A percentile compares a stretch with the other conserved stretches of the same genome.
Conservation (phyloP, 1,139 yeast species). For the Wickerhamomyces sp. region DNA sequence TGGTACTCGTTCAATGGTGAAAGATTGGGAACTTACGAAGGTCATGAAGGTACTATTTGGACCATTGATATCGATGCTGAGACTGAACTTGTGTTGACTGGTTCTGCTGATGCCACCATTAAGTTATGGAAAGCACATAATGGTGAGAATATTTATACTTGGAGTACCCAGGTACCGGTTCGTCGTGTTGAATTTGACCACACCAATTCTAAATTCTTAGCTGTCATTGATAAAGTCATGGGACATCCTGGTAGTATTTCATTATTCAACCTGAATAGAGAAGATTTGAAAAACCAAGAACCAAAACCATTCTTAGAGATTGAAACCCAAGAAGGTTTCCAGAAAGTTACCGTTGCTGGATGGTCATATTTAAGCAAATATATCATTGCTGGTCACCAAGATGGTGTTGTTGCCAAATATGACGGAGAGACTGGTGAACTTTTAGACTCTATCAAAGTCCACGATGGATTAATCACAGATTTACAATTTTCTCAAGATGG, state of each 20-base stretch:
- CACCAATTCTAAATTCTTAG: slow-evolving; percentile 62
- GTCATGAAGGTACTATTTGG: slow-evolving; percentile 95
- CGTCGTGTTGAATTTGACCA: slow-evolving; percentile 88
- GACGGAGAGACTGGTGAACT: slow-evolving; percentile 74
- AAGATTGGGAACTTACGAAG: slow-evolving; percentile 87
- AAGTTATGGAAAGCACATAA: slow-evolving; percentile 81
- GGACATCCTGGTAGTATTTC: slow-evolving; percentile 78
- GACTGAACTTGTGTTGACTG: slow-evolving; percentile 72
- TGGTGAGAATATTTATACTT: slow-evolving; percentile 73
- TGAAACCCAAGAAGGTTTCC: slow-evolving; percentile 52
- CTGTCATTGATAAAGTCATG: slow-evolving; percentile 91
- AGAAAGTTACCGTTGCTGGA: slow-evolving; percentile 79
- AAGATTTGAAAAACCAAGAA: slow-evolving; percentile 34
- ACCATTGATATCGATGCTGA: slow-evolving; percentile 81
- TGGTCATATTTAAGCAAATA: slow-evolving; percentile 77
- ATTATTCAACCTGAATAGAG: slow-evolving; percentile 56
- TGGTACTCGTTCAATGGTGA: slow-evolving; percentile 98
- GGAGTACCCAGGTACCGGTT: slow-evolving; percentile 80
- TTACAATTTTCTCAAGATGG: slow-evolving; percentile 84
- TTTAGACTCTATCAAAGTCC: slow-evolving; percentile 55
- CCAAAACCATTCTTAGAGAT: slow-evolving; percentile 60
- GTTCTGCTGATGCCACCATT: slow-evolving; percentile 85
- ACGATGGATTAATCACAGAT: slow-evolving; percentile 79
- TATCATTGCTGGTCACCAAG: slow-evolving; percentile 84
- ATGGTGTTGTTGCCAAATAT: slow-evolving; percentile 79